Conservation (phyloP, 2,329 filamentous ascomycete genomes). For the Pseudogymnoascus sp. region DNA sequence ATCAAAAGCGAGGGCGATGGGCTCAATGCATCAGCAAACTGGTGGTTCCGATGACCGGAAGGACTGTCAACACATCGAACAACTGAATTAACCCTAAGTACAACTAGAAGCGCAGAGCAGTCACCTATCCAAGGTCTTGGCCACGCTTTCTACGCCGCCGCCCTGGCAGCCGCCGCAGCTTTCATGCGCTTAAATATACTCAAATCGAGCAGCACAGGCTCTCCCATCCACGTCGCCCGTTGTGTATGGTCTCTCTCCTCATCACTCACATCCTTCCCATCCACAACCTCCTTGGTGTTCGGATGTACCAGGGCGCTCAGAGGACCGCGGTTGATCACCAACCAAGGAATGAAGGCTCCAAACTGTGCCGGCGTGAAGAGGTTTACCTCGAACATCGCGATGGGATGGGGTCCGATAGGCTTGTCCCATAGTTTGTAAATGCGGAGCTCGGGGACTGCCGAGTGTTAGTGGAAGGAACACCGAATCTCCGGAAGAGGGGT, state of each 20-base stretch:
- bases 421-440: constrained; percentile 72
- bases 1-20: constrained; percentile 54
- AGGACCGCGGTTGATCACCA: constrained; percentile 73
- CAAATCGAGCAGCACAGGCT: constrained; percentile 54
- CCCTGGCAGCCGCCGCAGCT: background rate
- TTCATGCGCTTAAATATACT: constrained; percentile 36
- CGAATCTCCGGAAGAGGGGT: background rate
- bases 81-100: background rate
- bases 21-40: constrained; percentile 45
- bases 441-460: constrained; percentile 69
- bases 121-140: background rate
- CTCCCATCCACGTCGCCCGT: constrained; percentile 66
- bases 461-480: background rate
- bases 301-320: constrained; percentile 75
- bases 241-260: constrained; percentile 28
- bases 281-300: constrained; percentile 52
- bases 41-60: constrained; percentile 64
- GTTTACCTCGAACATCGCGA: constrained; percentile 91
- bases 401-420: constrained; percentile 72
- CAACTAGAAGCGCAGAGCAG: background rate
- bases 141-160: background rate
- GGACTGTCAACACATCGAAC: background rate
- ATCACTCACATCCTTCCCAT: constrained; percentile 30
- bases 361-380: constrained; percentile 80
- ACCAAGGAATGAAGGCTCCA: constrained; percentile 80